Base-by-base conservation (phyloP, 1,139 yeast species). In the Wickerhamomyces sp. region DNA sequence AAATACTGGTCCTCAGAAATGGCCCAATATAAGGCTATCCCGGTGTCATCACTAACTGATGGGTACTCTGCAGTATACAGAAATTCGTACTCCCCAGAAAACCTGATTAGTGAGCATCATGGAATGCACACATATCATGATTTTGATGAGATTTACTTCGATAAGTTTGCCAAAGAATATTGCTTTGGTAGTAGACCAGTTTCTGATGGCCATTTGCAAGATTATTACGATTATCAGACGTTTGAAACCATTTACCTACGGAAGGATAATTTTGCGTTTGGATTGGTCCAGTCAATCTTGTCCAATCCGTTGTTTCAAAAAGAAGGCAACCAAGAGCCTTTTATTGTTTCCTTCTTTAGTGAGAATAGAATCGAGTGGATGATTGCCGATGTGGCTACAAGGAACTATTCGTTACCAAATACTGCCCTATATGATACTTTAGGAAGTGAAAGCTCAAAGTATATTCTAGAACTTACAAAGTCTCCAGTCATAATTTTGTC, bases 371-470 rank as follows among this genome's bases (percentile, higher is more conserved):
- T 68, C 23, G 83, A 81, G 55, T 81, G 88, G 88, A 64, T 71
- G 14, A 58, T 80, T 29, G 61, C 83, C 13, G 88, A 81, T 60
- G 59, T 80, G 52, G 84, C 85, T 0, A 76, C 81, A 50, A 68
- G 73, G 31, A 64, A 73, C 13, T 76, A 75, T 56, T 68, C 76
- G 9, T 58, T 81, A 38, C 67, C 80, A 33, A 71, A 72, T 50
- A 81, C 84, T 11, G 77, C 85, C 2, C 64, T 81, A 42, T 81
- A 81, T 60, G 83, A 81, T 50, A 79, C 86, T 6, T 65, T 81
- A 56, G 88, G 87, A 2, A 72, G 78, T 1, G 75, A 72, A 26
- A 71, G 86, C 7, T 73, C 84, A 4, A 71, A 70, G 52, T 78
- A 79, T 60, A 81, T 81, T 49, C 63, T 81, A 62, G 71, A 71